A percentile compares a stretch with the other conserved stretches of the same genome.
Evolutionary conservation across 495 filamentous ascomycete genomes (phyloP).

Genomic region (Trichoderma gamsii): DNA sequence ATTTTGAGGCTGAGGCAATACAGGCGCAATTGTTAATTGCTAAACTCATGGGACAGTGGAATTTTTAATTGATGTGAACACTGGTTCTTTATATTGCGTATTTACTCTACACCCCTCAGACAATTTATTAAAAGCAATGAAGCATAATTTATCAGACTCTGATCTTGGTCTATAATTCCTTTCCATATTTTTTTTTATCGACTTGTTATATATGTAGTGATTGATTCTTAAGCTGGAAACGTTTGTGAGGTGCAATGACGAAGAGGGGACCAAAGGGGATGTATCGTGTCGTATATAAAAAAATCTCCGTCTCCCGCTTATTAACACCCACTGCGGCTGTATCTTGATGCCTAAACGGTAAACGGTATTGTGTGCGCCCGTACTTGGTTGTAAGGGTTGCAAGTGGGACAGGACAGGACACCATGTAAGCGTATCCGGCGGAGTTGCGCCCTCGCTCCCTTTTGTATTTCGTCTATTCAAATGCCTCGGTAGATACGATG

Average conservation of each 20-base stretch:
- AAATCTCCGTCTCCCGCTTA: too few relatives aligned
- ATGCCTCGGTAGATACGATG: background rate
- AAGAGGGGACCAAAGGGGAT: too few relatives aligned
- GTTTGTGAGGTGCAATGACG: too few relatives aligned
- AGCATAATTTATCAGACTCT: background rate
- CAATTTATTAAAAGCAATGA: background rate
- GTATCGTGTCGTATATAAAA: too few relatives aligned
- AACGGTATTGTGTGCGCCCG: background rate
- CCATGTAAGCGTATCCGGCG: background rate
- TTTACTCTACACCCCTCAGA: background rate
- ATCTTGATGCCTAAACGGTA: background rate
- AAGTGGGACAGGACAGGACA: background rate
- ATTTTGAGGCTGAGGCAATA: background rate
- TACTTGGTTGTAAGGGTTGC: background rate
- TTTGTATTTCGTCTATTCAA: too few relatives aligned
- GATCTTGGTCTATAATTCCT: background rate
- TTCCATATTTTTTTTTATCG: background rate
- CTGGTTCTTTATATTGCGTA: background rate
- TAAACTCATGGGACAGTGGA: background rate
- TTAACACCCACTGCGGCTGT: background rate
- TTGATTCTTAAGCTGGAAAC: background rate
- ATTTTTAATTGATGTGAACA: background rate
- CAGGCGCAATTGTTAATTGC: background rate
- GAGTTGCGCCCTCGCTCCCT: too few relatives aligned
- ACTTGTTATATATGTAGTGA: background rate